Conservation (phyloP, 129 eudicot species). For the Tagetes erecta region DNA sequence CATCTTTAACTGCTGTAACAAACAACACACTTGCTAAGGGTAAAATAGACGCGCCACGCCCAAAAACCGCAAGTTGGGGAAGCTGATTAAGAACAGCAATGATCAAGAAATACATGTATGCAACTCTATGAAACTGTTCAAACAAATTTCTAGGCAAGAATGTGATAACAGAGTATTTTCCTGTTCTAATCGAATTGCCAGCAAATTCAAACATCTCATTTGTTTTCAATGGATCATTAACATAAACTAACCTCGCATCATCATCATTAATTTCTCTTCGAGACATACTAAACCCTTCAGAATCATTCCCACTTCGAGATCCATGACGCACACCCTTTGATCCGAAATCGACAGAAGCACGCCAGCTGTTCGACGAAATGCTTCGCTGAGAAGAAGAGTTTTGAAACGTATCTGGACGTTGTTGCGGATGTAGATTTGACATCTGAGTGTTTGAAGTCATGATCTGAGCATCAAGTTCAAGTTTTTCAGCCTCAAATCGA, state of each 20-base stretch:
- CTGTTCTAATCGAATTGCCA: slow-evolving; percentile 81
- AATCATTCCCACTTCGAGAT: slow-evolving; percentile 60
- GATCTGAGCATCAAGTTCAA: not conserved
- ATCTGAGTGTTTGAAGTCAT: not conserved
- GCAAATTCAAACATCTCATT: slow-evolving; percentile 80
- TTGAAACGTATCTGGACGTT: slow-evolving; percentile 27
- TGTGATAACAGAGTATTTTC: slow-evolving; percentile 69
- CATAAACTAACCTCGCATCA: slow-evolving; percentile 71
- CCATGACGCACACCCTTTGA: slow-evolving; percentile 59
- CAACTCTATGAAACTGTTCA: slow-evolving; percentile 97
- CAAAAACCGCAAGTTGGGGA: slow-evolving; percentile 96
- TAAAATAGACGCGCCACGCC: slow-evolving; percentile 76
- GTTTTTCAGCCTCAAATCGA: not conserved
- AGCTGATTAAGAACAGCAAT: slow-evolving; percentile 89
- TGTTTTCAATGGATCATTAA: slow-evolving; percentile 72
- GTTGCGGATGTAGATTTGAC: not conserved
- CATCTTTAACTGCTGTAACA: slow-evolving; percentile 94
- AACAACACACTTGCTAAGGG: slow-evolving; percentile 78
- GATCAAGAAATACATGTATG: slow-evolving; percentile 81
- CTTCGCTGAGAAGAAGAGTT: slow-evolving; percentile 38
- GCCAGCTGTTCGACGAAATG: slow-evolving; percentile 7
- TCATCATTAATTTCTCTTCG: slow-evolving; percentile 83
- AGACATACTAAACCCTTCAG: slow-evolving; percentile 67
- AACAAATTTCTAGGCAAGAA: slow-evolving; percentile 90
- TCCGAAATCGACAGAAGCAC: slow-evolving; percentile 45